A percentile compares a stretch with the other conserved stretches of the same genome.
Conservation (phyloP, 306 rosid genomes). For the Castanea crenata region DNA sequence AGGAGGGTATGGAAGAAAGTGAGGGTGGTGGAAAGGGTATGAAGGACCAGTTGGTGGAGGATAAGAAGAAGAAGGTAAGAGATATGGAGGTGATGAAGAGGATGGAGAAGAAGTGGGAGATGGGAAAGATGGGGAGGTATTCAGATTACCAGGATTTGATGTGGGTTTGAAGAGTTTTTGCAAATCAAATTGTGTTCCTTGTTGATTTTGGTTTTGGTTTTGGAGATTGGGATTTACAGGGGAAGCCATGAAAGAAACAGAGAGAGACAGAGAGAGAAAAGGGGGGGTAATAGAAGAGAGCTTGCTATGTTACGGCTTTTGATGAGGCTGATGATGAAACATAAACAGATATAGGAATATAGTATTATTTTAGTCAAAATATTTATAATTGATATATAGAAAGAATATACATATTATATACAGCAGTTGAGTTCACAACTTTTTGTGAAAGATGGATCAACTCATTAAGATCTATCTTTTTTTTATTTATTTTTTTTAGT, state of each 20-base stretch:
- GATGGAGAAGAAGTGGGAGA: slow-evolving; percentile 36
- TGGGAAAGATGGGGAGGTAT: slow-evolving; percentile 50
- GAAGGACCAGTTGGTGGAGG: slow-evolving; percentile 64
- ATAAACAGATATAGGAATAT: no score
- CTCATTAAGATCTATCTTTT: no score
- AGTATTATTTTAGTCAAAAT: no score
- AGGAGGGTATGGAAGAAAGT: slow-evolving; percentile 41
- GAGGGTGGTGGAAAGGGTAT: slow-evolving; percentile 46
- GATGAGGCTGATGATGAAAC: no score
- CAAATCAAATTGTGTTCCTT: slow-evolving; percentile 40
- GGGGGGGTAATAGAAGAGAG: no score
- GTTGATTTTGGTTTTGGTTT: slow-evolving; percentile 23
- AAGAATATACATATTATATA: no score
- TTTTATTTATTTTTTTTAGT: no score
- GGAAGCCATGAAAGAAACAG: slow-evolving; percentile 38
- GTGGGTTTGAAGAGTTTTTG: slow-evolving; percentile 53
- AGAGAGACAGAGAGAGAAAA: no score
- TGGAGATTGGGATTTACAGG: slow-evolving; percentile 48
- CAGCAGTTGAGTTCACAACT: no score
- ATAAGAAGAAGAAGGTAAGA: slow-evolving; percentile 58
- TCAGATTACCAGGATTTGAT: slow-evolving; percentile 33
- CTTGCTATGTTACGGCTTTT: no score
- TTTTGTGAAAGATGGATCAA: no score
- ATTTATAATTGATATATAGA: no score
- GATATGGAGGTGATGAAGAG: slow-evolving; percentile 41